These are phyloP conservation scores for Cryptococcus jaspeensis DNA, from an alignment of 1,284 basidiomycete genomes.

Conservation along the genomic window DNA sequence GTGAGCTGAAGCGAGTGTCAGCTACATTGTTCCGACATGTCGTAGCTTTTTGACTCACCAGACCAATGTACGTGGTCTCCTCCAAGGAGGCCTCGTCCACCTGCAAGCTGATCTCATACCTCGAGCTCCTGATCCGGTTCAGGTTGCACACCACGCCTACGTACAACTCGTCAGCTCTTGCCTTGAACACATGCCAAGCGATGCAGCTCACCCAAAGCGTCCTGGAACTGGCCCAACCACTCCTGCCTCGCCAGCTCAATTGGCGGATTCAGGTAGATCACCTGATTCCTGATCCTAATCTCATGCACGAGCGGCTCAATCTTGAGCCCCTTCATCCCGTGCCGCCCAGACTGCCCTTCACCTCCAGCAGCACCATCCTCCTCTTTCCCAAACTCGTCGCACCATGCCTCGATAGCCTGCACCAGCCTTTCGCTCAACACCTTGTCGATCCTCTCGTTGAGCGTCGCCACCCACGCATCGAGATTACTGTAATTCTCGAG, in stretches of 20 bases:
- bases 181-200: not conserved
- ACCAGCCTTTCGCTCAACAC: constrained; percentile 76
- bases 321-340: not conserved
- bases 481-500: constrained; percentile 96
- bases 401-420: constrained; percentile 83
- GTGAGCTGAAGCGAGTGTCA: constrained; percentile 60
- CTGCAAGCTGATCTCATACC: constrained; percentile 92
- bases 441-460: constrained; percentile 82
- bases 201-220: constrained; percentile 67
- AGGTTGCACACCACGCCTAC: constrained; percentile 75
- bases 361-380: constrained; percentile 53
- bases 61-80: constrained; percentile 76
- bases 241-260: constrained; percentile 88
- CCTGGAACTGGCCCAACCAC: constrained; percentile 90
- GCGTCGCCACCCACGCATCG: constrained; percentile 89
- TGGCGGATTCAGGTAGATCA: constrained; percentile 97
- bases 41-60: constrained; percentile 61
- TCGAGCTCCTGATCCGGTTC: constrained; percentile 83
- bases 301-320: constrained; percentile 87
- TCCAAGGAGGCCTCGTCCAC: constrained; percentile 64
- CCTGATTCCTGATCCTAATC: constrained; percentile 95
- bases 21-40: not conserved
- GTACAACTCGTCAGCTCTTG: not conserved
- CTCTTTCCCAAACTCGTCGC: constrained; percentile 75
- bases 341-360: constrained; percentile 5